Evolutionary conservation across 495 filamentous ascomycete genomes (phyloP).

Genomic region (Aspergillus diversus): DNA sequence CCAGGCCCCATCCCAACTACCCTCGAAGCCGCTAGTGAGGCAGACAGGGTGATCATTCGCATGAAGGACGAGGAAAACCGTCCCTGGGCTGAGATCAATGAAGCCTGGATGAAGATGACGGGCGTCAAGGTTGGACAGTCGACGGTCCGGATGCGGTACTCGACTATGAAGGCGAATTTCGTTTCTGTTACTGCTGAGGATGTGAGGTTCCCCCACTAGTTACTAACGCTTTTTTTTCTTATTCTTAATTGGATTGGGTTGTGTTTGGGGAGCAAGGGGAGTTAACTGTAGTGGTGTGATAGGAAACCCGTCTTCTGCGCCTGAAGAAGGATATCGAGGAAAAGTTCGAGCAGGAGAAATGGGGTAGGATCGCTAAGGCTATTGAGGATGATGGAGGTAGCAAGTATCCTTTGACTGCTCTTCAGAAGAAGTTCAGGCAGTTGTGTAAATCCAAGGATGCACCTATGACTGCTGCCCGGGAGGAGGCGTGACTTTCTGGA

Average conservation of each 20-base stretch:
- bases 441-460: constrained; percentile 11
- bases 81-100: constrained; percentile 28
- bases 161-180: constrained; percentile 32
- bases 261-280: no score
- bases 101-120: constrained; percentile 19
- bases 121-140: constrained; percentile 18
- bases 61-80: constrained; percentile 27
- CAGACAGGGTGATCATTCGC: constrained; percentile 26
- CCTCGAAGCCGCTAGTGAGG: constrained; percentile 10
- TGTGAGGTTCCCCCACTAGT: constrained; percentile 20
- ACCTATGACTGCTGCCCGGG: background rate
- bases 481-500: background rate
- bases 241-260: background rate
- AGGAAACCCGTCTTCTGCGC: constrained; percentile 23
- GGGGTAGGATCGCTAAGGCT: constrained; percentile 22
- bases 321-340: constrained; percentile 31
- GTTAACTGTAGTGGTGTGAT: no score
- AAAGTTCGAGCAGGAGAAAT: constrained; percentile 30
- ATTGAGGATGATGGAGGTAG: constrained; percentile 23
- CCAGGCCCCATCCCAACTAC: constrained; percentile 25
- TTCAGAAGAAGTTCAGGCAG: constrained; percentile 34
- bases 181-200: constrained; percentile 19
- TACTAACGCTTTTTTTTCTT: constrained; percentile 6
- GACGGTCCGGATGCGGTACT: constrained; percentile 25
- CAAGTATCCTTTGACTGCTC: constrained; percentile 23